Conservation (phyloP, 2,329 filamentous ascomycete genomes). For the Alternaria triticina region DNA sequence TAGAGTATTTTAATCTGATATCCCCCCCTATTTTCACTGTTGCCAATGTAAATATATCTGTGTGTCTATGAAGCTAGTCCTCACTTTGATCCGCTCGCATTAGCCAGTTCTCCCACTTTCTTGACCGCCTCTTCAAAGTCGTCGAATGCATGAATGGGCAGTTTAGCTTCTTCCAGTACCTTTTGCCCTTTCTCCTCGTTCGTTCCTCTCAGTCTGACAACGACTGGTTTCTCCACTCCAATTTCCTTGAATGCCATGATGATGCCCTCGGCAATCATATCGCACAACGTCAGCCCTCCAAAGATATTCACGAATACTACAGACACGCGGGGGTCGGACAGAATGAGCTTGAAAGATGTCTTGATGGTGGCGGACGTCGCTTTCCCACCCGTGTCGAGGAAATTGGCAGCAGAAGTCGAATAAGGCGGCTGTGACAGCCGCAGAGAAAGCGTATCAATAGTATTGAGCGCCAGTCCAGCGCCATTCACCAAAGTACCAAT, state of each 20-base stretch:
- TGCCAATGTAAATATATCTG: not conserved
- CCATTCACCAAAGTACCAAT: slow-evolving; percentile 89
- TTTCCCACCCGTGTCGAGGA: slow-evolving; percentile 88
- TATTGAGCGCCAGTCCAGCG: slow-evolving; percentile 90
- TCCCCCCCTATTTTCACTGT: slow-evolving; percentile 3
- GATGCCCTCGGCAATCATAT: slow-evolving; percentile 81
- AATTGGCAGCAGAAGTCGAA: slow-evolving; percentile 66
- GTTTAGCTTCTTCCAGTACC: slow-evolving; percentile 71
- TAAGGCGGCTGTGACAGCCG: slow-evolving; percentile 59
- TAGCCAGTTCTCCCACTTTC: slow-evolving; percentile 43
- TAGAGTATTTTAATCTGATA: slow-evolving; percentile 33
- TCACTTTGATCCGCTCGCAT: slow-evolving; percentile 2
- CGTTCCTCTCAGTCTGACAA: slow-evolving; percentile 78
- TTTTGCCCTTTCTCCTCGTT: slow-evolving; percentile 73
- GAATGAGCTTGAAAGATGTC: slow-evolving; percentile 75
- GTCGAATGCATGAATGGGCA: slow-evolving; percentile 74
- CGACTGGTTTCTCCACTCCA: slow-evolving; percentile 68
- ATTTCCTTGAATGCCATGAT: slow-evolving; percentile 75
- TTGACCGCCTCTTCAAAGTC: slow-evolving; percentile 71
- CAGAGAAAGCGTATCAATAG: slow-evolving; percentile 76
- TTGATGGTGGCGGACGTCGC: slow-evolving; percentile 83
- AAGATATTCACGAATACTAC: slow-evolving; percentile 77
- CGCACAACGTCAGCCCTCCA: slow-evolving; percentile 72
- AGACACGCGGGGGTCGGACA: slow-evolving; percentile 73
- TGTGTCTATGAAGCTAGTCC: not conserved